These are phyloP conservation scores for Bombardia bombarda DNA, from an alignment of 495 filamentous ascomycete species.

Conservation along the genomic window DNA sequence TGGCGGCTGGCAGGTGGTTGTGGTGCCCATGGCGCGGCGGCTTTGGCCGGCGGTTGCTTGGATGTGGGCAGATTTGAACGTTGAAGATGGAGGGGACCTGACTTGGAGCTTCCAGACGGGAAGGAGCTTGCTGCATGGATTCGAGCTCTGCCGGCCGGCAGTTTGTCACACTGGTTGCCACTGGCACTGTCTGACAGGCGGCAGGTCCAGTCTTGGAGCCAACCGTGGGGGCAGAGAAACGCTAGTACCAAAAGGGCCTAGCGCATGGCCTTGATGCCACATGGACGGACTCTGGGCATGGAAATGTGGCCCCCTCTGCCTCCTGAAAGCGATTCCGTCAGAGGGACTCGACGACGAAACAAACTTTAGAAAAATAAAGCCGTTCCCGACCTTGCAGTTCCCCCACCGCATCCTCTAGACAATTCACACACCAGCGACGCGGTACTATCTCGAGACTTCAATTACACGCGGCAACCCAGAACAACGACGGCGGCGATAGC, in stretches of 20 bases:
- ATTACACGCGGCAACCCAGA: not conserved
- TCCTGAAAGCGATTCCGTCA: constrained; percentile 4
- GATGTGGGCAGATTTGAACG: not conserved
- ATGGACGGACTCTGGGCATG: constrained; percentile 16
- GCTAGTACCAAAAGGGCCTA: constrained; percentile 12
- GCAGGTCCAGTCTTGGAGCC: not conserved
- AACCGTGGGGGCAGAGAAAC: constrained; percentile 5
- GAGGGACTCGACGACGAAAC: too few species aligned
- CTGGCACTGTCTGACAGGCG: not conserved
- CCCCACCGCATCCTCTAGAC: not conserved
- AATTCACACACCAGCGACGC: not conserved
- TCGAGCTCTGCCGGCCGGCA: constrained; percentile 16
- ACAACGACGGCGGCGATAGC: not conserved
- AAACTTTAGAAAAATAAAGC: too few species aligned
- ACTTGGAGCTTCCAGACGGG: not conserved
- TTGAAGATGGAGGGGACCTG: not conserved
- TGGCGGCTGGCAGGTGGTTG: constrained; percentile 11
- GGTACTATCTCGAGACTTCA: not conserved
- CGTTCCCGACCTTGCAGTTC: not conserved
- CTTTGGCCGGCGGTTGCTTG: constrained; percentile 5
- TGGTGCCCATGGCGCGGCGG: constrained; percentile 18
- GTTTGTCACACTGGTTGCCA: constrained; percentile 4
- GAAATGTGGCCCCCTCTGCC: constrained; percentile 23
- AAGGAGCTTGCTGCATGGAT: not conserved
- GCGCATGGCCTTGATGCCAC: constrained; percentile 21